These are phyloP conservation scores for Phytophthora colocasiae DNA, from an alignment of 352 stramenopile species.

Conservation along the genomic window DNA sequence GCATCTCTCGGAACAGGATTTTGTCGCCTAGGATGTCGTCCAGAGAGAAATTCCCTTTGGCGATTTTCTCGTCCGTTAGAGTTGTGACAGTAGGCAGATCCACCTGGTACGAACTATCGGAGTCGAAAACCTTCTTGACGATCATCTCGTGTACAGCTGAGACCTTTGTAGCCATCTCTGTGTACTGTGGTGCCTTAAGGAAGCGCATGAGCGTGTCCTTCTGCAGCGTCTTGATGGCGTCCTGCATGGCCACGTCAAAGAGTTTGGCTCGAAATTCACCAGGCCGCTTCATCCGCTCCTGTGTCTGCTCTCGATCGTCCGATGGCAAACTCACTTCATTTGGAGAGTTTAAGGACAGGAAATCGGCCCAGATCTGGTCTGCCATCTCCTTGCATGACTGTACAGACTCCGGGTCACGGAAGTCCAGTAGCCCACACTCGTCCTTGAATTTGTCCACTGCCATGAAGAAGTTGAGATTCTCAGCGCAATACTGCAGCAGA, in stretches of 20 bases:
- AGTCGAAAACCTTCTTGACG: conserved; percentile 69
- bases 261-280: conserved; percentile 80
- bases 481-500: conserved; percentile 67
- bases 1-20: conserved; percentile 85
- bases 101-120: conserved; percentile 73
- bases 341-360: conserved; percentile 82
- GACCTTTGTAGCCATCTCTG: conserved; percentile 73
- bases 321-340: conserved; percentile 86
- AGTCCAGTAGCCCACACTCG: conserved; percentile 77
- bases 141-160: conserved; percentile 62
- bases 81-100: conserved; percentile 60
- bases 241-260: conserved; percentile 84
- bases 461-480: conserved; percentile 91
- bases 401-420: conserved; percentile 79
- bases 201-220: conserved; percentile 84
- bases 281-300: conserved; percentile 86
- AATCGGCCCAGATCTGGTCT: conserved; percentile 87
- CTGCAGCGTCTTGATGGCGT: conserved; percentile 87
- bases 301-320: conserved; percentile 78
- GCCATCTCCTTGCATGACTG: conserved; percentile 87
- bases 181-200: conserved; percentile 83
- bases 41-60: conserved; percentile 69
- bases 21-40: conserved; percentile 85
- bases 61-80: conserved; percentile 70
- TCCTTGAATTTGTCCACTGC: conserved; percentile 89